Percentiles rank a stretch among this genome's conserved stretches.
These are phyloP conservation scores for Rhynchospora pubera DNA, from an alignment of 176 grass and related monocot species.

Conservation along the genomic window DNA sequence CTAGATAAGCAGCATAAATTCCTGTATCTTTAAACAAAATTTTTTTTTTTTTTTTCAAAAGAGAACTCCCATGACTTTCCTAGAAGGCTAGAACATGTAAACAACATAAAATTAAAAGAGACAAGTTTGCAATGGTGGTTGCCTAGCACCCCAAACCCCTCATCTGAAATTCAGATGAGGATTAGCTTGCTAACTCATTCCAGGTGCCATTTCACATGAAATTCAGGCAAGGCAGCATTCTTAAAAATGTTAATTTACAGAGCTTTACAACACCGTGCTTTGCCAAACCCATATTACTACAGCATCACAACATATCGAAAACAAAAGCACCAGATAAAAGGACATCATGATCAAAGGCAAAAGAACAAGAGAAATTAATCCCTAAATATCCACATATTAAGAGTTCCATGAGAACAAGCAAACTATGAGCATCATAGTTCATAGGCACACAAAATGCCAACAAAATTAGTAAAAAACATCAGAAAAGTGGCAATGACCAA, in stretches of 20 bases:
- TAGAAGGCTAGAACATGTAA: too few relatives aligned
- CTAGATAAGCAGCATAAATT: too few relatives aligned
- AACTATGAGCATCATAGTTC: not conserved
- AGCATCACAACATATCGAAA: not conserved
- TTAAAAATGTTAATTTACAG: not conserved
- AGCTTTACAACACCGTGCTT: not conserved
- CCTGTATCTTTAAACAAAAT: too few relatives aligned
- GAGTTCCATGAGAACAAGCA: not conserved
- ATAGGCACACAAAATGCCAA: not conserved
- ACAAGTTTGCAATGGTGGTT: too few relatives aligned
- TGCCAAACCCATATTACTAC: not conserved
- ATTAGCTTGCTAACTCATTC: not conserved
- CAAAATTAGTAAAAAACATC: not conserved
- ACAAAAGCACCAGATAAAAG: not conserved
- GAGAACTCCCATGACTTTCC: too few relatives aligned
- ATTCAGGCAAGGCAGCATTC: not conserved
- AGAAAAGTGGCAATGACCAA: not conserved
- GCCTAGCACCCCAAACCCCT: too few relatives aligned
- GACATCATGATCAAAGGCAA: not conserved
- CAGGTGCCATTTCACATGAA: not conserved
- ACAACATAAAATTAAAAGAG: too few relatives aligned
- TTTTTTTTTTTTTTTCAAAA: too few relatives aligned
- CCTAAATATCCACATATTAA: slow-evolving; percentile 14
- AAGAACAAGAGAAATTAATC: not conserved
- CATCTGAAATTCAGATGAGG: too few relatives aligned